Evolutionary conservation across 208 protist species (phyloP).

Genomic region (Trypanosoma grayi): DNA sequence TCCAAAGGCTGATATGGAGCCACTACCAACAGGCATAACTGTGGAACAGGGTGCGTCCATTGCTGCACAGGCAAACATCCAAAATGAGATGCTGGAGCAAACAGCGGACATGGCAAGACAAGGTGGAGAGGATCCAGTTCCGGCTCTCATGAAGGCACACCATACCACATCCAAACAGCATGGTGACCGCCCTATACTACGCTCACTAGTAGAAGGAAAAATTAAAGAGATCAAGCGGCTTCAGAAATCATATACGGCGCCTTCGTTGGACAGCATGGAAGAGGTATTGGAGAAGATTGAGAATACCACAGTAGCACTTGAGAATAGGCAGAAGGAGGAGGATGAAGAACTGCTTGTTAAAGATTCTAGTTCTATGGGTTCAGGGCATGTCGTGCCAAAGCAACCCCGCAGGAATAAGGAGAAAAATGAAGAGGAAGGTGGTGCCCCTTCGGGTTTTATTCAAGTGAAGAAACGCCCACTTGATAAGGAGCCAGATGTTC

Average conservation of each 20-base stretch:
- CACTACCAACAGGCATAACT: constrained; percentile 75
- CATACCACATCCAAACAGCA: constrained; percentile 58
- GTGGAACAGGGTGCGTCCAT: constrained; percentile 82
- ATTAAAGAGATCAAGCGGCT: constrained; percentile 61
- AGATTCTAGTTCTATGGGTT: no score
- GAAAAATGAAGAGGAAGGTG: background rate
- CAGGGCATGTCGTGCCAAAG: background rate
- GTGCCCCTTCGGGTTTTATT: constrained; percentile 41
- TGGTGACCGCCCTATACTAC: constrained; percentile 58
- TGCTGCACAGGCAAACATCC: constrained; percentile 64
- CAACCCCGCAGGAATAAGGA: background rate
- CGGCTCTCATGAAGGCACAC: constrained; percentile 59
- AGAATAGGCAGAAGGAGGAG: background rate
- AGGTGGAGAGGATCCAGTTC: constrained; percentile 53
- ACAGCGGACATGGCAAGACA: constrained; percentile 52
- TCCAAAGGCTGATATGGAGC: constrained; percentile 69
- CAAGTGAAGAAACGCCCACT: constrained; percentile 48
- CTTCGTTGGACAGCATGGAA: background rate
- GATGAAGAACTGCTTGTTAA: background rate
- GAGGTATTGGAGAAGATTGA: constrained; percentile 23
- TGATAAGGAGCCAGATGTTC: constrained; percentile 64
- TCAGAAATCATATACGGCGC: constrained; percentile 24
- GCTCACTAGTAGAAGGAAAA: constrained; percentile 64
- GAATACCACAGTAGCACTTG: background rate
- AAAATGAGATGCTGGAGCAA: constrained; percentile 83